phyloP scores from a whole-genome alignment of 73 alveolate species.

The Paramecium sonneborni region DNA sequence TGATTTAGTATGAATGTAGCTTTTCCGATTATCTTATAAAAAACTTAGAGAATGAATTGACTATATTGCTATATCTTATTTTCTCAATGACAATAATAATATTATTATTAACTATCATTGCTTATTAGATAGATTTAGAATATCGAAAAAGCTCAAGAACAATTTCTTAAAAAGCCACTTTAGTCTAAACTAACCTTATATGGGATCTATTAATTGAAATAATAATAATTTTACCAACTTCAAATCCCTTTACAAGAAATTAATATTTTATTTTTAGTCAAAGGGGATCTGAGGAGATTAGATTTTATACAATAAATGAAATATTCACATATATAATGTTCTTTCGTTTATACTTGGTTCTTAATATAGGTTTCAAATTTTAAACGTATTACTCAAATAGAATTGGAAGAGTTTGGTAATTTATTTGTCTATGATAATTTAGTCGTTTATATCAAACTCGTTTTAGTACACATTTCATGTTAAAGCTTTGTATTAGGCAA shows the following conservation, averaged over 20 bases:
- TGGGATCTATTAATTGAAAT: not conserved
- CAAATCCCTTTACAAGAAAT: not conserved
- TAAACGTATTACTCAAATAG: not conserved
- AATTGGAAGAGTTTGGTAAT: conserved; percentile 25
- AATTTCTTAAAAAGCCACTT: not conserved
- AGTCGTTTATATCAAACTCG: not conserved
- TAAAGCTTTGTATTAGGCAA: not conserved
- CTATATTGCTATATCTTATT: not conserved
- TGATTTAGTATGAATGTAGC: not conserved
- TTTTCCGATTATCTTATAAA: not conserved
- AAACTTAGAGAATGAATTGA: not conserved
- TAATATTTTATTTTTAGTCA: not conserved
- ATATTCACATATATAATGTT: conserved; percentile 8
- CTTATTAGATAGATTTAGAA: not conserved
- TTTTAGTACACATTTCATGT: not conserved
- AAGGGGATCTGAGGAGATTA: not conserved
- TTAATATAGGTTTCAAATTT: not conserved
- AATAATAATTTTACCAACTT: not conserved
- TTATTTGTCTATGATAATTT: not conserved
- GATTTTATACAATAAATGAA: conserved; percentile 12
- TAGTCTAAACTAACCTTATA: not conserved
- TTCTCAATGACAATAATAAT: not conserved
- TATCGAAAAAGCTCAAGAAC: not conserved
- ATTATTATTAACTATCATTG: not conserved
- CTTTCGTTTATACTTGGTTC: not conserved